Base-by-base conservation (phyloP, 176 grass and related monocot species). In the Thinopyrum elongatum region DNA sequence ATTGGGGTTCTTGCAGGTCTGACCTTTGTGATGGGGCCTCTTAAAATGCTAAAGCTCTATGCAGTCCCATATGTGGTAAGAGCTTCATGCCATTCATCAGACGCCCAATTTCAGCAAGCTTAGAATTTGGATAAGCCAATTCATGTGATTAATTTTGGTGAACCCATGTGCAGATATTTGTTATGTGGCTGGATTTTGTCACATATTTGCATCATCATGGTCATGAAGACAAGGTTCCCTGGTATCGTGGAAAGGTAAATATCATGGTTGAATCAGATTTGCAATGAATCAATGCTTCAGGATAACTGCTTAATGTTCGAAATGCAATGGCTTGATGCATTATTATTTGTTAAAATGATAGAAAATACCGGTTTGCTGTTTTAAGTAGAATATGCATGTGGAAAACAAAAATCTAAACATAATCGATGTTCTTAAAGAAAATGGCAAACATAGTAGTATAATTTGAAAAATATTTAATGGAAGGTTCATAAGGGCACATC, bases 201-300 rank as follows among this genome's bases (percentile, higher is more conserved):
- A 98, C 95, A 79, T 98, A 98, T 79, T 90, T 98, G 86, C 95
- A 98, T 81, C 95, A 98, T 73, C 95, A 98, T 87, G 93, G 95
- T 5, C 93, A 98, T 10, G 80, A 98, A 78, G 89, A 93, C 90
- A 98, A 98, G 79, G 85, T 98, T 85, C 93, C 95, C 6, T 98
- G 95, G 95, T 98, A 95, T 68, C 95, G 93, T 77, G 95, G 95
- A 93, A 95, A 95, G 93, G 95, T 98, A 90, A 81, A 70, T 77
- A 28, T 15, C 27, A 59, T 81, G 36, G 77, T 71, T 29, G 64
- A 25, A 65, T 22, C 31, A 36, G 0, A 23, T 81, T 71, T 82
- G 4, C 7, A 46, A 82, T 59, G 82, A 44, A 5, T 58, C n/a
- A 22, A 31, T 86, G 33, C 49, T 88, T 86, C 30, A 64, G 62